Evolutionary conservation across 768 basidiomycete species (phyloP).

Genomic region (Tulasnella sp.): DNA sequence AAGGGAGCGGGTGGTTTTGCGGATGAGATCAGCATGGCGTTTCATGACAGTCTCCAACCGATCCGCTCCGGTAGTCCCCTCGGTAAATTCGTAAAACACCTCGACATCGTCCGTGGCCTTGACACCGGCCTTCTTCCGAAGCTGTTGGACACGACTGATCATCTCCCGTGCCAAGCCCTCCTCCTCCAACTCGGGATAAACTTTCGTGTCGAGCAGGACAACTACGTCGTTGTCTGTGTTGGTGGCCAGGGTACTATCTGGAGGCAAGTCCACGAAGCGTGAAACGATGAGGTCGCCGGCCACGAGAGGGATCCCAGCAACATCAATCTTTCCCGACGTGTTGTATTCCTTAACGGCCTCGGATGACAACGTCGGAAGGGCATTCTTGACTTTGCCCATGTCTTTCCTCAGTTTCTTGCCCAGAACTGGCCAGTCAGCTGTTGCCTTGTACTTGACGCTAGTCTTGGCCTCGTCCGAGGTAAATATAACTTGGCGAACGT

Average conservation of each 20-base stretch:
- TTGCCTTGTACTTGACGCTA: constrained; percentile 82
- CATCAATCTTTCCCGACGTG: constrained; percentile 62
- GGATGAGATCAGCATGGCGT: constrained; percentile 60
- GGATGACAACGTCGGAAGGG: constrained; percentile 70
- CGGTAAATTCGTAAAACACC: constrained; percentile 75
- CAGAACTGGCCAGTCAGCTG: constrained; percentile 91
- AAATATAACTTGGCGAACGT: constrained; percentile 84
- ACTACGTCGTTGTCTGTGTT: constrained; percentile 90
- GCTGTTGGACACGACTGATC: constrained; percentile 86
- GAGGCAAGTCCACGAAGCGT: constrained; percentile 77
- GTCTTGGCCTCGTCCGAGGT: constrained; percentile 79
- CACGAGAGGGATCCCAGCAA: constrained; percentile 84
- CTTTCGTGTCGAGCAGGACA: constrained; percentile 80
- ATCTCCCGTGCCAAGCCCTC: constrained; percentile 88
- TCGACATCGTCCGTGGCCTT: constrained; percentile 92
- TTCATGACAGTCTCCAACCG: constrained; percentile 50
- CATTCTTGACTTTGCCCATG: constrained; percentile 79
- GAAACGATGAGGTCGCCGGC: constrained; percentile 87
- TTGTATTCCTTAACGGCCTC: constrained; percentile 75
- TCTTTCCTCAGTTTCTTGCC: constrained; percentile 93
- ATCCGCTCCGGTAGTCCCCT: constrained; percentile 50
- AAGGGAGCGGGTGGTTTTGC: constrained; percentile 63
- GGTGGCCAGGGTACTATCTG: constrained; percentile 55
- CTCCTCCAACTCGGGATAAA: constrained; percentile 74
- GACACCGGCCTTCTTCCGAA: constrained; percentile 91